Base-by-base conservation (phyloP, 1,284 basidiomycete genomes). In the Mrakiaceae sp. region DNA sequence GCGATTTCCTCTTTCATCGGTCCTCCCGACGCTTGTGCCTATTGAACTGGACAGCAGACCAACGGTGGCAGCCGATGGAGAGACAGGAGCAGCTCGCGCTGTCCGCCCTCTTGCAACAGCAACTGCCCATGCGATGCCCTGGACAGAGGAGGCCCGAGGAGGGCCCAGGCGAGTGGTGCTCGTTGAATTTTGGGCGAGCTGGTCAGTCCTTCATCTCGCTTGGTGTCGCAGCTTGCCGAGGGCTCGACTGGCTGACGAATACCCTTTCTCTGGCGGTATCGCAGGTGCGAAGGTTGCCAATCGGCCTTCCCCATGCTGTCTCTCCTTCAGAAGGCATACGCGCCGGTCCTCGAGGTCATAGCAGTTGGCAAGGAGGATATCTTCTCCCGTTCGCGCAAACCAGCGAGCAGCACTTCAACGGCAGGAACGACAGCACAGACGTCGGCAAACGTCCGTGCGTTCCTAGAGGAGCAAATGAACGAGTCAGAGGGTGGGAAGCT, bases 111-210 rank as follows among this genome's bases (percentile, higher is more conserved):
- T 14, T 49, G 9, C 48, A 49, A 49, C 48, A 49, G 9, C 48
- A 9, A 14, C 9, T 2, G 48, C 48, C 48, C 8, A 8, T 8
- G 14, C 48, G 8, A 8, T 14, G 8, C 9, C 48, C 8, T 8
- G 48, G 48, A 39, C 9, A 27, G 55, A 3, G 61, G 27, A 57
- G 4, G 61, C 54, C 40, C 27, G 48, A 40, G 61, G 44, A 0
- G 55, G 48, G 9, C 6, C 61, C 3, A 39, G 39, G 54, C 48
- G 48, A 16, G 61, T 63, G 12, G 42, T 48, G 4, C 12, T 63
- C 39, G 48, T 63, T 5, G 61, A 63, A 48, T 63, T 63, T 16
- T 63, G 61, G 61, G 61, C 61, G 8, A 54, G 51, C 8, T 63
- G 61, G 61, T 61, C n/a, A 12, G 60, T 61, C 12, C 47, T 9